Conservation (phyloP, 768 basidiomycete species). For the Suillus ampliporus region DNA sequence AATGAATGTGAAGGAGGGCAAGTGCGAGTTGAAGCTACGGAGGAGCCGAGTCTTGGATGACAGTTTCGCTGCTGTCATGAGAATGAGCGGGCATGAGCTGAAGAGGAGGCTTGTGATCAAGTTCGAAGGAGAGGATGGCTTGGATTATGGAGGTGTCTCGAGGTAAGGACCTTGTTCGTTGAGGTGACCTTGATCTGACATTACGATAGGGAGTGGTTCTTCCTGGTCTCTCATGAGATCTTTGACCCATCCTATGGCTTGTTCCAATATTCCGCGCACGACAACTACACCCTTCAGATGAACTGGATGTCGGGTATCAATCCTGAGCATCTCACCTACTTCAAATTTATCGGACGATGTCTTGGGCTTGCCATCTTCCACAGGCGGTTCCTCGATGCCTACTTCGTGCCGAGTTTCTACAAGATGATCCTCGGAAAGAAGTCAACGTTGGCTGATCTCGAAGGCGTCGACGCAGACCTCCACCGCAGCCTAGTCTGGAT, state of each 20-base stretch:
- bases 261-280: slow-evolving; percentile 80
- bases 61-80: slow-evolving; percentile 86
- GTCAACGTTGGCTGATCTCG: slow-evolving; percentile 65
- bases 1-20: slow-evolving; percentile 76
- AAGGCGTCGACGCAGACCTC: slow-evolving; percentile 71
- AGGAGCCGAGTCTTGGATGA: slow-evolving; percentile 86
- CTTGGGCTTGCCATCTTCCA: slow-evolving; percentile 82
- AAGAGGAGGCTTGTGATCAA: slow-evolving; percentile 74
- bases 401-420: slow-evolving; percentile 82
- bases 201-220: slow-evolving; percentile 77
- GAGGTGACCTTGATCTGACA: slow-evolving; percentile 11
- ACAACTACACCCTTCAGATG: slow-evolving; percentile 83
- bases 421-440: slow-evolving; percentile 75
- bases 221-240: slow-evolving; percentile 82
- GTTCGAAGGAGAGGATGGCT: slow-evolving; percentile 81
- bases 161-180: slow-evolving; percentile 45
- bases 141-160: slow-evolving; percentile 81
- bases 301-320: slow-evolving; percentile 79
- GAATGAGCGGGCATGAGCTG: slow-evolving; percentile 69
- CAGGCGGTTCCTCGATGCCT: slow-evolving; percentile 77
- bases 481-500: slow-evolving; percentile 76
- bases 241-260: slow-evolving; percentile 85
- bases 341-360: slow-evolving; percentile 80
- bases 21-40: slow-evolving; percentile 86
- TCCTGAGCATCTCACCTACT: slow-evolving; percentile 79